phyloP scores from a whole-genome alignment of 495 filamentous ascomycete genomes.

The Penicillium ochrochloron region DNA sequence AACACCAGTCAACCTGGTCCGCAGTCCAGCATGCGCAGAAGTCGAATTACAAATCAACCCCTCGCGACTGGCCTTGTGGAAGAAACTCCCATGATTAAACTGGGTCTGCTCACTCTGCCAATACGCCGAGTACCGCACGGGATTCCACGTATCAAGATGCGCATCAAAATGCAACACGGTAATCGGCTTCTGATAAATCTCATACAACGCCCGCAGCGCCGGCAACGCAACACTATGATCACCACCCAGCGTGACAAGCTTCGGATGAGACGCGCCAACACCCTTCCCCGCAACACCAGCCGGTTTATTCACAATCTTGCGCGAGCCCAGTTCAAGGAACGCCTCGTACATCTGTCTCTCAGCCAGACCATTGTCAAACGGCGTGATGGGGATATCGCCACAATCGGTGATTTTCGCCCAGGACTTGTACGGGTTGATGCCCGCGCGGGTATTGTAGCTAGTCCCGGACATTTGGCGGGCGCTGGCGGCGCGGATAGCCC shows the following conservation, averaged over 20 bases:
- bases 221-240: constrained; percentile 82
- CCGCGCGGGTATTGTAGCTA: constrained; percentile 77
- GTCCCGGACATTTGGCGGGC: constrained; percentile 72
- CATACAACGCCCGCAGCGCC: constrained; percentile 71
- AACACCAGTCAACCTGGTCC: constrained; percentile 70
- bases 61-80: constrained; percentile 79
- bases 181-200: constrained; percentile 70
- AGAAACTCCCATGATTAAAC: constrained; percentile 87
- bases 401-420: constrained; percentile 80
- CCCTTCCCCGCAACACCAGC: constrained; percentile 25
- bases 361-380: constrained; percentile 77
- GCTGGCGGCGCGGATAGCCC: constrained; percentile 79
- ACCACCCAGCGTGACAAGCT: constrained; percentile 78
- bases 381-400: constrained; percentile 81
- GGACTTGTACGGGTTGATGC: constrained; percentile 75
- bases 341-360: constrained; percentile 78
- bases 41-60: constrained; percentile 69
- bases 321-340: constrained; percentile 65
- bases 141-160: constrained; percentile 84
- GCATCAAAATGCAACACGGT: constrained; percentile 86
- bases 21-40: constrained; percentile 77
- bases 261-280: constrained; percentile 57
- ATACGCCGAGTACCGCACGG: constrained; percentile 72
- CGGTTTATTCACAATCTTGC: constrained; percentile 41
- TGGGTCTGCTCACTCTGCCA: constrained; percentile 71